These are phyloP conservation scores for Schwanniomyces yamadae DNA, from an alignment of 805 yeast genomes.

Conservation along the genomic window DNA sequence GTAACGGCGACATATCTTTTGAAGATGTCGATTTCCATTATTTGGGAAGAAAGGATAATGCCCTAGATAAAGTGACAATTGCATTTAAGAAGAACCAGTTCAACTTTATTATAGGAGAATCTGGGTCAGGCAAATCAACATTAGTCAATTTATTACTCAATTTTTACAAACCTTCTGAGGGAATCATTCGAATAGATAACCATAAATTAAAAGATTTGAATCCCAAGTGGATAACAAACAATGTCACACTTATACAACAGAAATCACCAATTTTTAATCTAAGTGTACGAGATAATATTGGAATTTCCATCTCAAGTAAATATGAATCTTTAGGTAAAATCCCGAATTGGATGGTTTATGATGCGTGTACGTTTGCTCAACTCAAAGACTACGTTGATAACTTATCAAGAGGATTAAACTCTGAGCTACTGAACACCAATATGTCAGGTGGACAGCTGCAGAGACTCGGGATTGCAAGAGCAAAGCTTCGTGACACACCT, in stretches of 20 bases:
- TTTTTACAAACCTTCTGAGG: conserved; percentile 53
- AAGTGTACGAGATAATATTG: conserved; percentile 61
- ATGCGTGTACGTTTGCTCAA: conserved; percentile 54
- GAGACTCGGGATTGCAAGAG: conserved; percentile 81
- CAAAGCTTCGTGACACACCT: conserved; percentile 68
- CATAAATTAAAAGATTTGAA: conserved; percentile 43
- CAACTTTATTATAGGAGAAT: conserved; percentile 75
- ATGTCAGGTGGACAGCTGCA: conserved; percentile 94
- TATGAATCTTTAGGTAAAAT: conserved; percentile 16
- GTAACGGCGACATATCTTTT: conserved; percentile 53
- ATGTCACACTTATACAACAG: conserved; percentile 76
- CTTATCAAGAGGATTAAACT: conserved; percentile 56
- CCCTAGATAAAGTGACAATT: conserved; percentile 43
- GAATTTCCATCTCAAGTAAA: conserved; percentile 42
- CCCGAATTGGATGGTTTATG: conserved; percentile 22
- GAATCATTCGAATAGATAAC: conserved; percentile 61
- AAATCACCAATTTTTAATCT: conserved; percentile 63
- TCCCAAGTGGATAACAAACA: conserved; percentile 53
- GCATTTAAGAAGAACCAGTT: conserved; percentile 43
- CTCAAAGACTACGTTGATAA: conserved; percentile 48
- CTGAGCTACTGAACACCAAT: conserved; percentile 42
- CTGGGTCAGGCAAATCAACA: conserved; percentile 95
- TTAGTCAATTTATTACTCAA: conserved; percentile 60
- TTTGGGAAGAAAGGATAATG: conserved; percentile 51
- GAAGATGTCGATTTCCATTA: conserved; percentile 61